Percentiles rank a stretch among this genome's conserved stretches.
Conservation (phyloP, 495 filamentous ascomycete genomes). For the Trypethelium eluteriae region DNA sequence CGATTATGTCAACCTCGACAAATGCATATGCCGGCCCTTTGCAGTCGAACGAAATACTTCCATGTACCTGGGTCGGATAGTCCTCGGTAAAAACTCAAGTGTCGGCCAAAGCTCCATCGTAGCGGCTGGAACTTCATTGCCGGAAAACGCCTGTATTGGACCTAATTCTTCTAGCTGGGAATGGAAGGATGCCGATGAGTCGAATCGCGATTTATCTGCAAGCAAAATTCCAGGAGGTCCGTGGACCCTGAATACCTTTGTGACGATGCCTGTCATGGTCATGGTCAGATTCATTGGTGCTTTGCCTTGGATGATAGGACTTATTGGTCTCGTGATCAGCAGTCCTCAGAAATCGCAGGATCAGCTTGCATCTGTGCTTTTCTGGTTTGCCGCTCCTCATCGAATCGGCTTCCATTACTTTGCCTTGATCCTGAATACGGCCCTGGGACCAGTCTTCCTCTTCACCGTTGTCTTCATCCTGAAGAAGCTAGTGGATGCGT, state of each 20-base stretch:
- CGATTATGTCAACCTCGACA: constrained; percentile 36
- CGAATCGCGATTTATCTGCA: constrained; percentile 33
- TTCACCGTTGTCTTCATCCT: constrained; percentile 32
- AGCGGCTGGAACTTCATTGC: constrained; percentile 39
- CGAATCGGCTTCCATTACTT: constrained; percentile 39
- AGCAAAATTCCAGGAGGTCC: constrained; percentile 33
- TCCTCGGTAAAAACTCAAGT: constrained; percentile 33
- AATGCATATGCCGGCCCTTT: constrained; percentile 39
- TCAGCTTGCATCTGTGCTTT: constrained; percentile 29
- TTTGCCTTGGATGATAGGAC: constrained; percentile 38
- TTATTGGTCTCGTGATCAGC: constrained; percentile 34
- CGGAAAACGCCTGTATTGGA: constrained; percentile 39
- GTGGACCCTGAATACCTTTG: constrained; percentile 30
- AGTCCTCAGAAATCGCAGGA: constrained; percentile 22
- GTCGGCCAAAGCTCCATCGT: constrained; percentile 37
- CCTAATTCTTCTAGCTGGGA: constrained; percentile 45
- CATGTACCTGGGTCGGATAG: constrained; percentile 42
- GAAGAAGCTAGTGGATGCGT: constrained; percentile 27
- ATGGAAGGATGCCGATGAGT: constrained; percentile 35
- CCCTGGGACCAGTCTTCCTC: constrained; percentile 34
- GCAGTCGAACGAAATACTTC: constrained; percentile 42
- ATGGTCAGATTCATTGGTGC: constrained; percentile 29
- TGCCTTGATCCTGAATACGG: constrained; percentile 31
- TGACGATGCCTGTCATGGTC: constrained; percentile 31
- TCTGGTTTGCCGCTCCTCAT: constrained; percentile 37